Evolutionary conservation across 768 basidiomycete genomes (phyloP).

Genomic region (Cubamyces lactineus): DNA sequence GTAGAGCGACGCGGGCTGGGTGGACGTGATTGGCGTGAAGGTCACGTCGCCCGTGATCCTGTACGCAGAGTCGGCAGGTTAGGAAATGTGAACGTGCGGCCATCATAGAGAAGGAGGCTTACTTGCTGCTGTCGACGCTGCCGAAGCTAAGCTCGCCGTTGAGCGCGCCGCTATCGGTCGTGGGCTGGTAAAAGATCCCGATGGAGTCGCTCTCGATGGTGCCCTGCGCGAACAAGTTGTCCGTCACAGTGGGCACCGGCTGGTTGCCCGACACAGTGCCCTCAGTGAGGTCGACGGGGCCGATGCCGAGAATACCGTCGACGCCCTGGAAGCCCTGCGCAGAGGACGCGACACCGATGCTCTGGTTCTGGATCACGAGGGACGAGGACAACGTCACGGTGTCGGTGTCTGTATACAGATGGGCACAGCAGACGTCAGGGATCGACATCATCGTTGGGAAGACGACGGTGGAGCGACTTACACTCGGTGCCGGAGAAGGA

Average conservation of each 20-base stretch:
- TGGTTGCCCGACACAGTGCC: constrained; percentile 45
- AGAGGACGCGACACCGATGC: constrained; percentile 50
- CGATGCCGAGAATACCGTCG: constrained; percentile 60
- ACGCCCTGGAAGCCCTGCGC: constrained; percentile 48
- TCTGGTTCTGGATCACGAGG: constrained; percentile 51
- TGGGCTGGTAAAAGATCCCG: constrained; percentile 57
- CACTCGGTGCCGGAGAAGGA: constrained; percentile 57
- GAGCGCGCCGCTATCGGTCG: constrained; percentile 37
- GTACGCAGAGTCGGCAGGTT: background rate
- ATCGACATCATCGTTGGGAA: no score
- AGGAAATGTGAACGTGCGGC: background rate
- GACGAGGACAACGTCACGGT: constrained; percentile 45
- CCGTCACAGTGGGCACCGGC: constrained; percentile 57
- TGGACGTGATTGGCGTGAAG: constrained; percentile 46
- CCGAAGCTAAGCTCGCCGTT: constrained; percentile 65
- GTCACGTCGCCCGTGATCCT: constrained; percentile 28
- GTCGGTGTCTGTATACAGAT: constrained; percentile 44
- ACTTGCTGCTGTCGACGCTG: constrained; percentile 51
- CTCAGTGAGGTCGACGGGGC: constrained; percentile 52
- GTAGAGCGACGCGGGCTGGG: constrained; percentile 50
- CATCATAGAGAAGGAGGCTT: background rate
- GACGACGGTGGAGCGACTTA: constrained; percentile 30
- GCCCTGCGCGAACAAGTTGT: constrained; percentile 55
- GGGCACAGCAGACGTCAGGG: no score
- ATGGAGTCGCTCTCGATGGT: constrained; percentile 48